These are phyloP conservation scores for Quercus cerris DNA, from an alignment of 306 rosid genomes.

Conservation along the genomic window DNA sequence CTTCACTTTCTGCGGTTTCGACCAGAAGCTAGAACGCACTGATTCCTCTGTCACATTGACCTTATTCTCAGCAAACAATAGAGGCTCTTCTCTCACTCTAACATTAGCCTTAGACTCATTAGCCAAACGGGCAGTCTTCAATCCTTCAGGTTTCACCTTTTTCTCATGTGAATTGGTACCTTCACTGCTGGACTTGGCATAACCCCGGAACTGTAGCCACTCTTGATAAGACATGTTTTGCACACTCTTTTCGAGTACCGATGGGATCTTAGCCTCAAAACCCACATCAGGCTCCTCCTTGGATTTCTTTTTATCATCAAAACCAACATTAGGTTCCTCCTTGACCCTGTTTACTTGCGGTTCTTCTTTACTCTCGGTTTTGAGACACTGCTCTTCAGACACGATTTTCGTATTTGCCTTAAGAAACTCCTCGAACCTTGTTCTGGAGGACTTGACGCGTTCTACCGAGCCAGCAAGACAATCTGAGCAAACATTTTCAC, in stretches of 20 bases:
- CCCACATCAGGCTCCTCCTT: neutral
- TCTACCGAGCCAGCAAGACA: neutral
- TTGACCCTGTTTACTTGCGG: neutral
- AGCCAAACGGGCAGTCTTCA: neutral
- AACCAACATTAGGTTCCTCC: neutral
- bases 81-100: conserved; percentile 16
- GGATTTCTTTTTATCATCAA: neutral
- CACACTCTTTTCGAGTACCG: neutral
- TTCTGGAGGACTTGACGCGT: neutral
- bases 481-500: neutral
- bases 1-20: conserved; percentile 6
- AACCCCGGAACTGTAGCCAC: neutral
- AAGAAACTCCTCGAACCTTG: conserved; percentile 28
- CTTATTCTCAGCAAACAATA: conserved; percentile 6
- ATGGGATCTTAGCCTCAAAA: neutral
- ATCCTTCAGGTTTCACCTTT: neutral
- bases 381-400: conserved; percentile 26
- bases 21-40: neutral
- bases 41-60: conserved; percentile 2
- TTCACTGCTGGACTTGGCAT: neutral
- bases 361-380: conserved; percentile 8
- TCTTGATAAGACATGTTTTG: neutral
- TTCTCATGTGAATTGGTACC: neutral
- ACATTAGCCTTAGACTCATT: neutral
- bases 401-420: conserved; percentile 19